Evolutionary conservation across 1,284 basidiomycete species (phyloP), one percentile per base, ranked within the genome.

Genomic region (Naganishia liquefaciens): DNA sequence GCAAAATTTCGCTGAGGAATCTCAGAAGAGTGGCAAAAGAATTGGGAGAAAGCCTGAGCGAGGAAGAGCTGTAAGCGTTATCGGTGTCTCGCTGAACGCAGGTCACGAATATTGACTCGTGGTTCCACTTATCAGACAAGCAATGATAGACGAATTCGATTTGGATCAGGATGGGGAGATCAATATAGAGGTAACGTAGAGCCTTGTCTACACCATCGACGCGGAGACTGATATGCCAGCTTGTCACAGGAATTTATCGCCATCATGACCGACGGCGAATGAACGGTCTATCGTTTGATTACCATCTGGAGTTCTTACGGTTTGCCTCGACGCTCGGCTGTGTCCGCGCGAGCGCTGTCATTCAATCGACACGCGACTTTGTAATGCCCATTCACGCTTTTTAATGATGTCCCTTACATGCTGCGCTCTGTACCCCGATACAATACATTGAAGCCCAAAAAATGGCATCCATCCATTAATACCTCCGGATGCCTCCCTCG

Each of bases 91-190:
- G 33, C 33, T 23, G n/a, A 27, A 40, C 21, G 19, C 55, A 30
- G 40, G 27, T 19, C 17, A 54, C 54, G n/a, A 33, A 52, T 5
- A 23, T 39, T 33, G 42, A 5, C 47, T 33, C 9, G 15, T n/a
- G n/a, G n/a, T n/a, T 19, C 37, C 15, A 53, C 28, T 11, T 6
- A 5, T 28, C 73, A 98, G 94, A 70, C 92, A 97, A 87, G 96
- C 95, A 23, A 99, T 99, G 95, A 99, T 99, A 74, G 96, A 99
- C 74, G 96, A 99, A 81, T 99, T 99, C 75, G 95, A 99, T 79
- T 86, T 99, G 42, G 95, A 99, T 81, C 90, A 95, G 77, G 95
- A 99, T 73, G 93, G 94, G 25, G 94, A 95, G 81, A 99, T 99
- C 76, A 93, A 52, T 23, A 57, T 68, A 46, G 67, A 68, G 47